Base-by-base conservation (phyloP, 352 stramenopile species). In the Phytopythium litorale region DNA sequence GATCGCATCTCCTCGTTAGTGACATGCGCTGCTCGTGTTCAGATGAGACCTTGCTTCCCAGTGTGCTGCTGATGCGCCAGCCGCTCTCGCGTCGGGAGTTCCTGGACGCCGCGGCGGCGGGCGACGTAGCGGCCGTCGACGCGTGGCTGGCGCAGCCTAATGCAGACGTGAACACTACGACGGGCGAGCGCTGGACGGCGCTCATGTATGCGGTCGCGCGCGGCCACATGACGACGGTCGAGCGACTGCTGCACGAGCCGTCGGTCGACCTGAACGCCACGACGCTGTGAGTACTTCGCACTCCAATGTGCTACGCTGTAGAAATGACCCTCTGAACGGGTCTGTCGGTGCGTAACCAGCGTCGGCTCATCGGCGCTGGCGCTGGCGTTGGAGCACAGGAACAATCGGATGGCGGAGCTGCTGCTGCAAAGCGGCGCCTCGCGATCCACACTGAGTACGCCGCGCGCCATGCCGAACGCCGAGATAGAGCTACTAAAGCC, bases 141-240 rank as follows among this genome's bases (percentile, higher is more conserved):
- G 45, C 48, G 58, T 92, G 79, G 65, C 52, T 90, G 12, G 35
- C 19, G 1, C 46, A 51, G 5, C 57, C 45, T 6, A 37, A 50
- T 9, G 72, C 66, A 1, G 67, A 90, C 32, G 76, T 87, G 38
- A 92, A 93, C 56, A 72, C 64, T 13, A 75, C 63, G 42, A 65
- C 76, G 21, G 84, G 82, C 4, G 81, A 93, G 49, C 67, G 73
- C 12, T 93, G 84, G 84, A 89, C 75, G 28, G 84, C 84, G 53
- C 69, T 95, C 62, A 73, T 88, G 53, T 85, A 84, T 49, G 84
- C 86, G 2, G 78, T 88, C 11, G 70, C 75, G n/a, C 58, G 75
- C 23, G 74, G 76, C 54, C 79, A 86, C 4, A 8, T 89, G 43
- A 25, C 18, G 19, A 63, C 89, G 16, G 66, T 81, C 11, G 60